Evolutionary conservation across 208 protist genomes (phyloP), one percentile per base, ranked within the genome.

Genomic region (Sergeia podlipaevii): DNA sequence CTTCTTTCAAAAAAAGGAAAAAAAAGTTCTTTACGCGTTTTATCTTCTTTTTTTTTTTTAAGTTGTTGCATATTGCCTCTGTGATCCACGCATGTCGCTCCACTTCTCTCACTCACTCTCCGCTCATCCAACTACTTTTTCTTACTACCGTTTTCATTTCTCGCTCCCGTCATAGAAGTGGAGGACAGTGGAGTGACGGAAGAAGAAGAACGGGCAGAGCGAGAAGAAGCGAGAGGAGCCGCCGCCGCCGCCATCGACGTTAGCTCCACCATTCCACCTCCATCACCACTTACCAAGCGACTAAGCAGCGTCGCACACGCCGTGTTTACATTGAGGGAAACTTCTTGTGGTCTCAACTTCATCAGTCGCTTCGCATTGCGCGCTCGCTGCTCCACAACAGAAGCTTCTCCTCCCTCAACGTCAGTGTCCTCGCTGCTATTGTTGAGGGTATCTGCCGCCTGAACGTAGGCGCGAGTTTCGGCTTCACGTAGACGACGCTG

Each of bases 301-400:
- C n/a, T n/a, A n/a, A 93, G 67, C 59, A 93, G 59, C 29, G 76
- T 56, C 15, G 80, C 80, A 54, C 78, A 76, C 8, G 85, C 85
- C 13, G 80, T 75, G 65, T 79, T 82, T 41, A 93, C 85, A 61
- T 93, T 93, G 30, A 93, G 57, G 41, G 85, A 84, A 21, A 93
- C 72, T 45, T 89, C 80, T n/a, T 61, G 57, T 1, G 61, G 54
- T 3, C 65, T 51, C 33, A 88, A 41, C 10, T 55, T 49, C 3
- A 58, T 55, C 8, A 63, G 46, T 13, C 64, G 56, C 6, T 52
- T 51, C 38, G 66, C 42, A 15, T 15, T 70, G 59, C 45, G 60
- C 38, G 36, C 27, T 1, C 49, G 28, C 13, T 23, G 54, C 20
- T 47, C 46, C 45, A 55, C 11, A 45, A 2, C 50, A 4, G 56